Evolutionary conservation across 306 rosid genomes (phyloP), one percentile per base, ranked within the genome.

Genomic region (Dalbergia oliveri): DNA sequence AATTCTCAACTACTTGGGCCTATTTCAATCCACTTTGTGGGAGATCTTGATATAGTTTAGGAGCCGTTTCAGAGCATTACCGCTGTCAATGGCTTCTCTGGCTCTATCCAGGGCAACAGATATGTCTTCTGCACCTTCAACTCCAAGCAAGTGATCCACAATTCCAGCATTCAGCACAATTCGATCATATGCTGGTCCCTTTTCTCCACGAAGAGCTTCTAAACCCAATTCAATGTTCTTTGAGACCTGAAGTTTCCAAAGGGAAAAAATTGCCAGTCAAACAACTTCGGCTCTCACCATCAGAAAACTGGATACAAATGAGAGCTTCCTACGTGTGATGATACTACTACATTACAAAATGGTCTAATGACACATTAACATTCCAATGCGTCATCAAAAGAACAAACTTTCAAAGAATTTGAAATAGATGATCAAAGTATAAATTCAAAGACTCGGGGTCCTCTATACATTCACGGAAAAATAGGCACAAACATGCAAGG

Each of bases 91-190:
- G 77, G 93, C 96, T 81, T 93, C 99, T 83, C 98, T 87, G 33
- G 97, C 98, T 86, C 98, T 90, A 81, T 90, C 98, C 50, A 95
- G 78, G 47, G 99, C 93, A 0, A 68, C 78, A 5, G 87, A 84
- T 78, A 95, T 64, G 78, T 91, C 96, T 83, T 91, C 94, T 11
- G 98, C 96, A 56, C 99, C 98, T 83, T 88, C 90, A 86, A 88
- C 90, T 83, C 99, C 96, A 77, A 95, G 90, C 88, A 95, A 88
- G 85, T 93, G 99, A 89, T 95, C 98, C 78, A 91, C 95, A 87
- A 91, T 79, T 57, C 97, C 99, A 16, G 99, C 98, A 80, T 95
- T 95, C 78, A 95, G 86, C 50, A 93, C 91, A 53, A 95, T 90
- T 47, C 98, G 90, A 79, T 91, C 99, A 79, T 95, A 95, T n/a